Evolutionary conservation across 306 rosid species (phyloP).

Genomic region (Castanea crenata): DNA sequence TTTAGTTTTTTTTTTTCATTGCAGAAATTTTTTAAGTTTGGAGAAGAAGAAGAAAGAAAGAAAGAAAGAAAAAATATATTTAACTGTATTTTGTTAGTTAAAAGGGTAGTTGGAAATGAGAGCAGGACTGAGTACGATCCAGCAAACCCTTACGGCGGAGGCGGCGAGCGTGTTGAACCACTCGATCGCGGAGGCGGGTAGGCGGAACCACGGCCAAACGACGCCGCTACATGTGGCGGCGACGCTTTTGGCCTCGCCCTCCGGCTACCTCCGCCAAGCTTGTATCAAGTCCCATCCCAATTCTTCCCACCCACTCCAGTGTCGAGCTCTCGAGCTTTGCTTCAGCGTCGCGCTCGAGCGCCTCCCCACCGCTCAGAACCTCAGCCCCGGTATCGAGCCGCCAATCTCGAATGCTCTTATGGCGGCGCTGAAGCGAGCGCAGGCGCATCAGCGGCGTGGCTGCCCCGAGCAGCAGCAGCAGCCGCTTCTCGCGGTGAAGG

Average conservation of each 20-base stretch:
- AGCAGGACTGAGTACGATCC: constrained; percentile 94
- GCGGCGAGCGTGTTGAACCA: constrained; percentile 91
- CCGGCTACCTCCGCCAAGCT: constrained; percentile 83
- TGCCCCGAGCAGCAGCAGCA: constrained; percentile 98
- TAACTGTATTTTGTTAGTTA: no score
- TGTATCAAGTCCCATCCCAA: constrained; percentile 96
- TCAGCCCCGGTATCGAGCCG: constrained; percentile 64
- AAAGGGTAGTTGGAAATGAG: constrained; percentile 56
- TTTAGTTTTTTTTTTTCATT: no score
- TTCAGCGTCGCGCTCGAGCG: constrained; percentile 94
- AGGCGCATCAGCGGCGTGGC: constrained; percentile 96
- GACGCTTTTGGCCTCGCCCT: constrained; percentile 70
- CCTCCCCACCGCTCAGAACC: constrained; percentile 78
- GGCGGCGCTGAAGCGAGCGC: constrained; percentile 96
- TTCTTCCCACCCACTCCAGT: constrained; percentile 96
- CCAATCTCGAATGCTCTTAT: constrained; percentile 89
- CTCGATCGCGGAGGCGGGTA: constrained; percentile 86
- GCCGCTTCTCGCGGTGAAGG: constrained; percentile 90
- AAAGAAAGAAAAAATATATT: no score
- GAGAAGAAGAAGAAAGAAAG: no score
- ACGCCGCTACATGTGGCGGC: constrained; percentile 98
- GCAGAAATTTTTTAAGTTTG: no score
- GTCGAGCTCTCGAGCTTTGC: constrained; percentile 92
- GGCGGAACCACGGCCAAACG: constrained; percentile 92
- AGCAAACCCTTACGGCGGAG: constrained; percentile 96